These are phyloP conservation scores for Aureoboletus auriporus DNA, from an alignment of 768 basidiomycete species.

Conservation along the genomic window DNA sequence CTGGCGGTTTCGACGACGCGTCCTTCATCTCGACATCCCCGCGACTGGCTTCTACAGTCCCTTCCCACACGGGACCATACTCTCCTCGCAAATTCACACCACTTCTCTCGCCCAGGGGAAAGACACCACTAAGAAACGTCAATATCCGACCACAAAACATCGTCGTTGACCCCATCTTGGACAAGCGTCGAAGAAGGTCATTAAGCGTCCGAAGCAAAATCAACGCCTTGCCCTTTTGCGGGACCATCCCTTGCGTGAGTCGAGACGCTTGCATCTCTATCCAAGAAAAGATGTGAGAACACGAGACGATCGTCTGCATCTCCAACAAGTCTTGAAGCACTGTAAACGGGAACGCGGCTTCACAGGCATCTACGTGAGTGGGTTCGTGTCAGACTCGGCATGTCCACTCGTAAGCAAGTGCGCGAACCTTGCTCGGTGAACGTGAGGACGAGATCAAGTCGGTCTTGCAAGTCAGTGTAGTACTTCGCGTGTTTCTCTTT, in stretches of 20 bases:
- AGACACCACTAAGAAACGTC: constrained; percentile 81
- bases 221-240: constrained; percentile 86
- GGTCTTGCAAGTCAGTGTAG: constrained; percentile 55
- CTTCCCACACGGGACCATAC: constrained; percentile 77
- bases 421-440: constrained; percentile 73
- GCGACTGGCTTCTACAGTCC: constrained; percentile 43
- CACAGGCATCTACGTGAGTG: constrained; percentile 62
- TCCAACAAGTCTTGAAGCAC: constrained; percentile 82
- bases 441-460: constrained; percentile 69
- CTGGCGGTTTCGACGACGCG: constrained; percentile 28
- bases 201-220: constrained; percentile 81
- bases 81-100: constrained; percentile 91
- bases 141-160: constrained; percentile 88
- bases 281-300: constrained; percentile 86
- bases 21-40: constrained; percentile 30
- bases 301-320: constrained; percentile 79
- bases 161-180: constrained; percentile 81
- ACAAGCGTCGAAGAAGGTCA: constrained; percentile 80
- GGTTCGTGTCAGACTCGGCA: not conserved
- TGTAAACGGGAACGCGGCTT: constrained; percentile 66
- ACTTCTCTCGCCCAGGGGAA: constrained; percentile 83
- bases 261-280: constrained; percentile 69
- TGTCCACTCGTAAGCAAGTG: not conserved
- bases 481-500: constrained; percentile 50
- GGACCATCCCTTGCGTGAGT: constrained; percentile 74